Conservation (phyloP, 2,329 filamentous ascomycete genomes). For the Beauveria caledonica region DNA sequence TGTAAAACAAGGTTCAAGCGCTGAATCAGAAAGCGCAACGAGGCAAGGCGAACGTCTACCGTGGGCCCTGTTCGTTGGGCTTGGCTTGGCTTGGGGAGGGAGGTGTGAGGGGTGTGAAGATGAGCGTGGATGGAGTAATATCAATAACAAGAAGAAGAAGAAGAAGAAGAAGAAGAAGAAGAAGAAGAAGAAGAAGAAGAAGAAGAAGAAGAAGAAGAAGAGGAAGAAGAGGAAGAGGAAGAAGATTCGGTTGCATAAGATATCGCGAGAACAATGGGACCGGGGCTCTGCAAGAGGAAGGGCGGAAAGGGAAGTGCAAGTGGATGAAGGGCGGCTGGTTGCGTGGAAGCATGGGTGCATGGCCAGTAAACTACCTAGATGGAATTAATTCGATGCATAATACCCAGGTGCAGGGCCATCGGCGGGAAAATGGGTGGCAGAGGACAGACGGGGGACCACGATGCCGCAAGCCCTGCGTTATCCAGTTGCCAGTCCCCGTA, state of each 20-base stretch:
- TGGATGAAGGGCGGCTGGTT: background rate
- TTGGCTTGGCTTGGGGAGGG: background rate
- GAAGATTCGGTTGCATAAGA: constrained; percentile 1
- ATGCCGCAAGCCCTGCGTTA: too few relatives aligned
- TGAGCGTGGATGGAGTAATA: background rate
- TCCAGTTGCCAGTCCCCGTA: too few relatives aligned
- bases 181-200: background rate
- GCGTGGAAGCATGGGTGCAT: background rate
- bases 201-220: background rate
- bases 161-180: background rate
- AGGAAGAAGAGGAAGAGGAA: background rate
- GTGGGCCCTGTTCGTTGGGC: constrained; percentile 9
- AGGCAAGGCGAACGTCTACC: constrained; percentile 4
- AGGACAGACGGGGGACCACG: too few relatives aligned
- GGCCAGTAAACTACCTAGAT: too few relatives aligned
- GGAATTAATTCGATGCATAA: too few relatives aligned
- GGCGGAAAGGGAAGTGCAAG: background rate
- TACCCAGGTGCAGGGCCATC: too few relatives aligned
- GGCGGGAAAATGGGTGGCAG: too few relatives aligned
- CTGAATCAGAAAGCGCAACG: constrained; percentile 5
- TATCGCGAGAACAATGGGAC: background rate
- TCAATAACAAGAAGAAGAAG: background rate
- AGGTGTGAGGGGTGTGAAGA: background rate
- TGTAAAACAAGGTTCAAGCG: constrained; percentile 11
- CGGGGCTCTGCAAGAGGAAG: background rate